phyloP scores from a whole-genome alignment of 2,329 filamentous ascomycete genomes.

The Neophaeococcomyces mojaviensis region DNA sequence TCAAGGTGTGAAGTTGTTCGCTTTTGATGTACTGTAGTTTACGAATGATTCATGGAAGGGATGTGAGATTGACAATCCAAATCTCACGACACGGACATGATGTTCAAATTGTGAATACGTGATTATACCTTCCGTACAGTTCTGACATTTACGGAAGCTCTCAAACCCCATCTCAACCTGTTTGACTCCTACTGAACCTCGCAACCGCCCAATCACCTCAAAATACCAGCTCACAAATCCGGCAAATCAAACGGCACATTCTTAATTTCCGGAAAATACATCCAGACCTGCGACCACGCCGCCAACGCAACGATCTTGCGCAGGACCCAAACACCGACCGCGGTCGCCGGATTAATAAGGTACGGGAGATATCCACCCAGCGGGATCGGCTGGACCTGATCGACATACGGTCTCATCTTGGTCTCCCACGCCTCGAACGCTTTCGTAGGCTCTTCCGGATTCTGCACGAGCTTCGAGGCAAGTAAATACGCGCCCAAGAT shows the following conservation, averaged over 20 bases:
- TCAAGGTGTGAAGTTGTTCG: constrained; percentile 35
- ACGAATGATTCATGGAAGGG: too few relatives aligned
- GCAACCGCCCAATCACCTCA: too few relatives aligned
- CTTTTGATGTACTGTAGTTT: too few relatives aligned
- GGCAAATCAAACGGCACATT: constrained; percentile 20
- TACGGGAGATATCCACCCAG: constrained; percentile 13
- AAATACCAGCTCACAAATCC: constrained; percentile 14
- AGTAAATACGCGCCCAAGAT: constrained; percentile 46
- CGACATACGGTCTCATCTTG: constrained; percentile 12
- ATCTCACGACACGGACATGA: too few relatives aligned
- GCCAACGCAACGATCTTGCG: constrained; percentile 33
- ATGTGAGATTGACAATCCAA: too few relatives aligned
- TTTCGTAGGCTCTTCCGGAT: neutral
- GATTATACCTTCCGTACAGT: too few relatives aligned
- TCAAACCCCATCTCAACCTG: too few relatives aligned
- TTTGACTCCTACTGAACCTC: too few relatives aligned
- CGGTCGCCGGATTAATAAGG: constrained; percentile 17
- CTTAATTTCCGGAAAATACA: constrained; percentile 31
- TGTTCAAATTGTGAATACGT: too few relatives aligned
- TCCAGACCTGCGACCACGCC: constrained; percentile 39
- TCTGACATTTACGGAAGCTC: too few relatives aligned
- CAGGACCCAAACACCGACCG: constrained; percentile 16
- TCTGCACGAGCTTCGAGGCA: constrained; percentile 40
- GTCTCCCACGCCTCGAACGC: constrained; percentile 13
- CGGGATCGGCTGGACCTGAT: constrained; percentile 15